Conservation (phyloP, 2,329 filamentous ascomycete genomes). For the Leptosphaerulina australis region DNA sequence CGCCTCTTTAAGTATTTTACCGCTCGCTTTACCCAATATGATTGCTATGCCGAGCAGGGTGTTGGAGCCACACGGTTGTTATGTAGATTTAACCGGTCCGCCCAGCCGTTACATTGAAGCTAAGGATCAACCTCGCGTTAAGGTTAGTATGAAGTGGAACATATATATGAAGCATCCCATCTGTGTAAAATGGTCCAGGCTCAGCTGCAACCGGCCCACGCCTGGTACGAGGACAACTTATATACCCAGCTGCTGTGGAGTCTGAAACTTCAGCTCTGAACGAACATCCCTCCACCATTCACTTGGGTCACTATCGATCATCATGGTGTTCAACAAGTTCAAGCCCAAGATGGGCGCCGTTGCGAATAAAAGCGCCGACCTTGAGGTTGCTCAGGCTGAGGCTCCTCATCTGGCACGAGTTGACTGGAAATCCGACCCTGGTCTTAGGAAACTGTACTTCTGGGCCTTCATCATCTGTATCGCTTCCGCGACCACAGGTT, state of each 20-base stretch:
- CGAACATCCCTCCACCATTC: not conserved
- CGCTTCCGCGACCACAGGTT: slow-evolving; percentile 63
- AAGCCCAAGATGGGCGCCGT: slow-evolving; percentile 28
- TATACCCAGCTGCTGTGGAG: slow-evolving; percentile 23
- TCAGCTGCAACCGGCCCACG: slow-evolving; percentile 26
- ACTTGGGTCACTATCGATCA: slow-evolving; percentile 5
- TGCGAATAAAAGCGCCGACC: slow-evolving; percentile 30
- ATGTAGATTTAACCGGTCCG: slow-evolving; percentile 41
- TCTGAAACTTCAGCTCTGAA: not conserved
- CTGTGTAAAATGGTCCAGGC: slow-evolving; percentile 21
- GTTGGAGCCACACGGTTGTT: slow-evolving; percentile 26
- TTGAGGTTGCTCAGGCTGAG: slow-evolving; percentile 53
- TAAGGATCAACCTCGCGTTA: slow-evolving; percentile 19
- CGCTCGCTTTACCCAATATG: slow-evolving; percentile 31
- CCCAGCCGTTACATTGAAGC: slow-evolving; percentile 29
- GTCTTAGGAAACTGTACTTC: slow-evolving; percentile 62
- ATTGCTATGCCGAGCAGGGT: slow-evolving; percentile 26
- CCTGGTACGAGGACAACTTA: slow-evolving; percentile 23
- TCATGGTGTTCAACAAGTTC: slow-evolving; percentile 33
- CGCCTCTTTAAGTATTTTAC: slow-evolving; percentile 19
- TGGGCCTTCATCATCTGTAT: slow-evolving; percentile 59
- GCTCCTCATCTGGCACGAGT: slow-evolving; percentile 60
- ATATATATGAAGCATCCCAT: slow-evolving; percentile 36
- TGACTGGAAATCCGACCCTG: slow-evolving; percentile 61
- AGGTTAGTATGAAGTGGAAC: slow-evolving; percentile 21